Conservation (phyloP, 2,329 filamentous ascomycete species). For the Dothiorella sarmentorum region DNA sequence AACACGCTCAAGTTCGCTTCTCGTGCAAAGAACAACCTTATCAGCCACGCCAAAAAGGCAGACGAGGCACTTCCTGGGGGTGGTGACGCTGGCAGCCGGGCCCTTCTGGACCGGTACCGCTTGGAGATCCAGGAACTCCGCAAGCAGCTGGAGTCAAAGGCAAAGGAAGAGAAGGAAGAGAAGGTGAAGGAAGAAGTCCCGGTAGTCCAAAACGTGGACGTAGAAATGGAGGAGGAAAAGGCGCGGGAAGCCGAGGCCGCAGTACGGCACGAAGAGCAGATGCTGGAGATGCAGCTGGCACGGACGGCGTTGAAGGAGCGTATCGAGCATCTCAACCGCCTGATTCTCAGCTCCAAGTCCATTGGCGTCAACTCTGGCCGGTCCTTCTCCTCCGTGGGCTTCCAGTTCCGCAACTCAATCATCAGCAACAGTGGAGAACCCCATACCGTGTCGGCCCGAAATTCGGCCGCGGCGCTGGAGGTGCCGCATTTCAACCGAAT, state of each 20-base stretch:
- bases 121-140: slow-evolving; percentile 85
- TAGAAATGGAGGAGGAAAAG: slow-evolving; percentile 64
- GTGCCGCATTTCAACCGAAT: slow-evolving; percentile 31
- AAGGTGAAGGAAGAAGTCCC: slow-evolving; percentile 53
- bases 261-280: slow-evolving; percentile 89
- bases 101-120: slow-evolving; percentile 86
- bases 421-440: slow-evolving; percentile 40
- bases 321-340: slow-evolving; percentile 91
- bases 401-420: slow-evolving; percentile 33
- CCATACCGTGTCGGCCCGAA: slow-evolving; percentile 49
- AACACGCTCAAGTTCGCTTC: slow-evolving; percentile 98
- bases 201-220: slow-evolving; percentile 51
- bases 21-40: slow-evolving; percentile 94
- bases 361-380: slow-evolving; percentile 73
- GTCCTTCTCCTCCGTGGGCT: slow-evolving; percentile 36
- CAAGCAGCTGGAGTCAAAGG: slow-evolving; percentile 64
- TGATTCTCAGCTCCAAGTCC: slow-evolving; percentile 94
- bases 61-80: slow-evolving; percentile 79
- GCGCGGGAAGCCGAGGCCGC: slow-evolving; percentile 70
- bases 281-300: slow-evolving; percentile 97
- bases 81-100: slow-evolving; percentile 78
- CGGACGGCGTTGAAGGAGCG: slow-evolving; percentile 94
- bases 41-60: slow-evolving; percentile 92
- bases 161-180: too few species aligned
- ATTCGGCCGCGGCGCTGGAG: slow-evolving; percentile 39